phyloP scores from a whole-genome alignment of 176 grass and related monocot genomes.

The Themeda triandra region DNA sequence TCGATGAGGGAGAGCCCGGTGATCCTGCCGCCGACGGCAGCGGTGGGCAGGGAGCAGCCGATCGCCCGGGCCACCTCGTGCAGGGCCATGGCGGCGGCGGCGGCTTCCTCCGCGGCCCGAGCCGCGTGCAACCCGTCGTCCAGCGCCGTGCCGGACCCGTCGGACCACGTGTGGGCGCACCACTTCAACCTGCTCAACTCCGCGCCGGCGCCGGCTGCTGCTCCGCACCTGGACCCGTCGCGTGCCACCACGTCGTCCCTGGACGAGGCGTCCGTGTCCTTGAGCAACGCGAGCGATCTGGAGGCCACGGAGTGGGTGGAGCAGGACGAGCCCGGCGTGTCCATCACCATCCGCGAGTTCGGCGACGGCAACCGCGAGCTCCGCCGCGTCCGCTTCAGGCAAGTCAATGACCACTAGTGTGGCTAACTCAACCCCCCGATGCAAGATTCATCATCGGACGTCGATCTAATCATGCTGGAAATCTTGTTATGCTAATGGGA shows the following conservation, averaged over 20 bases:
- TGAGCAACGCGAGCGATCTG: slow-evolving; percentile 91
- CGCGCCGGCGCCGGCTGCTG: neutral
- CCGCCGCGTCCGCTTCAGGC: slow-evolving; percentile 93
- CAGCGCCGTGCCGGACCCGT: slow-evolving; percentile 72
- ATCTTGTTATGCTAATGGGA: neutral
- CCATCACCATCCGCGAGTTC: slow-evolving; percentile 90
- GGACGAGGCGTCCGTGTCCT: slow-evolving; percentile 82
- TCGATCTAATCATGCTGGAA: neutral
- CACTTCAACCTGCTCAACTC: slow-evolving; percentile 62
- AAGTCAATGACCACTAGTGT: neutral
- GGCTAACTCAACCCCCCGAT: neutral
- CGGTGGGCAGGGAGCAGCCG: slow-evolving; percentile 42
- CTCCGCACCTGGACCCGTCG: slow-evolving; percentile 39
- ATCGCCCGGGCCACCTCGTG: slow-evolving; percentile 32
- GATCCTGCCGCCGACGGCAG: slow-evolving; percentile 24
- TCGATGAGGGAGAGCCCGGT: slow-evolving; percentile 68
- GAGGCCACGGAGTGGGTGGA: slow-evolving; percentile 88
- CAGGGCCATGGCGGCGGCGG: slow-evolving; percentile 18
- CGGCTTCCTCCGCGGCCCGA: slow-evolving; percentile 32
- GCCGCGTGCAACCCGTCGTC: slow-evolving; percentile 50
- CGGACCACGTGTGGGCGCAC: slow-evolving; percentile 77
- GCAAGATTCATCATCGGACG: neutral
- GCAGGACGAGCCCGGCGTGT: slow-evolving; percentile 88
- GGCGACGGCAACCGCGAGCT: slow-evolving; percentile 88
- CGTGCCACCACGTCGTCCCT: slow-evolving; percentile 84